phyloP scores from a whole-genome alignment of 192 early-diverging fungal species.

The Coemansia sp. region DNA sequence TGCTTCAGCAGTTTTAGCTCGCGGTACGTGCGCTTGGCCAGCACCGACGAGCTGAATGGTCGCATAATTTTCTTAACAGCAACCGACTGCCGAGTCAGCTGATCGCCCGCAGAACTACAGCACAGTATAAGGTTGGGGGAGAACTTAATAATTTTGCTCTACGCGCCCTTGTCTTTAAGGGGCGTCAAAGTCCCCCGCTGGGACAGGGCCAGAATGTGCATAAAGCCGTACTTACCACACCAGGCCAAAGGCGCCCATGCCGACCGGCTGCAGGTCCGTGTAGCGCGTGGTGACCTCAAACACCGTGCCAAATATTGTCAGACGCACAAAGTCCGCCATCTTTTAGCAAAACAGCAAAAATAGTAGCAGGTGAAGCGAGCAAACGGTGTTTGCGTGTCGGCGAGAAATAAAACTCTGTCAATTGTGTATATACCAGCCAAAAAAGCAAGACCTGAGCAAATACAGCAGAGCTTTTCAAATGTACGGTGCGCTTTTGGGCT shows the following conservation, averaged over 20 bases:
- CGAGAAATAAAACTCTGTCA: no score
- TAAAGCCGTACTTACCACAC: conserved; percentile 76
- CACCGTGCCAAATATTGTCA: conserved; percentile 79
- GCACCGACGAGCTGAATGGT: conserved; percentile 86
- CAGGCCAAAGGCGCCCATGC: conserved; percentile 97
- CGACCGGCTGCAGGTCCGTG: conserved; percentile 88
- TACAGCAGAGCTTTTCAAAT: not conserved
- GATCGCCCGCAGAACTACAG: conserved; percentile 83
- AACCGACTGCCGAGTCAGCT: conserved; percentile 74
- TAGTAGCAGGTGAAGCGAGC: not conserved
- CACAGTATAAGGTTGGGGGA: not conserved
- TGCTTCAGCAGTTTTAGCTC: conserved; percentile 93
- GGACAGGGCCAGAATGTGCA: no score
- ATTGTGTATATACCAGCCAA: no score
- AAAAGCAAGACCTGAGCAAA: not conserved
- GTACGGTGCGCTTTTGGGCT: not conserved
- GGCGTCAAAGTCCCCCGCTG: no score
- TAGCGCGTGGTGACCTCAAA: conserved; percentile 85
- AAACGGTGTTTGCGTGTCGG: no score
- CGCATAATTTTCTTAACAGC: conserved; percentile 98
- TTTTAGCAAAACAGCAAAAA: conserved; percentile 7
- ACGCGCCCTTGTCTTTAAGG: no score
- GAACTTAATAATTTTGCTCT: no score
- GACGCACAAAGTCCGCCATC: conserved; percentile 71
- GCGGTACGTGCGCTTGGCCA: conserved; percentile 93